Base-by-base conservation (phyloP, 2,329 filamentous ascomycete species). In the Phyllachora maydis region DNA sequence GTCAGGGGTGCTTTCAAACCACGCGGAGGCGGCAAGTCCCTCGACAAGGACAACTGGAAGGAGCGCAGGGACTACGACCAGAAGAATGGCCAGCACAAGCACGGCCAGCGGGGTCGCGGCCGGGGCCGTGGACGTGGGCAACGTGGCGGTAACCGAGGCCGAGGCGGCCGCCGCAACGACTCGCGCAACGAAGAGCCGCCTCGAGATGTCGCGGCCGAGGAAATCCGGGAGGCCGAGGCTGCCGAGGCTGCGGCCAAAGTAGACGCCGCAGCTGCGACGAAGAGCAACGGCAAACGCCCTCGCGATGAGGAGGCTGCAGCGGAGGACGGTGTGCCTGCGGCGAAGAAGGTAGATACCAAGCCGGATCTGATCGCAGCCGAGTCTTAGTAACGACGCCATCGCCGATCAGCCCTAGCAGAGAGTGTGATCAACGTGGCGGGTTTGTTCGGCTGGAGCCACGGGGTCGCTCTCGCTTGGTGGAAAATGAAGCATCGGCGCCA, bases 321-420 rank as follows among this genome's bases (percentile, higher is more conserved):
- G n/a, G n/a, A n/a, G n/a, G 49, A 40, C 21, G 41, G 36, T 15
- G 31, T 53, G 27, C 60, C 54, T 15, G 49, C 61, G 3, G 54
- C 63, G 11, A 73, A 73, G 56, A 73, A 72, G 50, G 55, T 67
- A 19, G 63, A 72, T 32, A 47, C 40, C 39, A 64, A 65, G 49
- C 40, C 31, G 6, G 37, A 49, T 21, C 42, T 33, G 16, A 34
- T 30, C 18, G 31, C 34, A 16, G 26, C 24, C 23, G 20, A 11
- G 11, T 5, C 20, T 22, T 20, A 20, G 19, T 9, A 9, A 14
- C 11, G 12, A 14, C n/a, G n/a, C n/a, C n/a, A n/a, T n/a, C n/a
- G n/a, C n/a, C n/a, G n/a, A n/a, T n/a, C n/a, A n/a, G n/a, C n/a
- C n/a, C n/a, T n/a, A n/a, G n/a, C n/a, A n/a, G n/a, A n/a, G n/a